A percentile compares a stretch with the other conserved stretches of the same genome.
These are phyloP conservation scores for Botryotinia calthae DNA, from an alignment of 2,329 filamentous ascomycete genomes.

Conservation along the genomic window DNA sequence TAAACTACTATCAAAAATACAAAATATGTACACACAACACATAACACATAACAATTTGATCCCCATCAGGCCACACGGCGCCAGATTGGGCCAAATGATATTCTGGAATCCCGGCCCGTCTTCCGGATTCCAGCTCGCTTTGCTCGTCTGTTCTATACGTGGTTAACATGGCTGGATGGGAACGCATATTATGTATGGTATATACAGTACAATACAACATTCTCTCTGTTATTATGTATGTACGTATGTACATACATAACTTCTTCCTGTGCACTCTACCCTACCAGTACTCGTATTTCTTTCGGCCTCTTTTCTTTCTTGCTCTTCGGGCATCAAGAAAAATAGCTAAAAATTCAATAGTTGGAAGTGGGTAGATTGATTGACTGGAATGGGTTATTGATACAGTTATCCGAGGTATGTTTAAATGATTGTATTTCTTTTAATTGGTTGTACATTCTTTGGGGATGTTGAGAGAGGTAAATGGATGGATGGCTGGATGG, in stretches of 20 bases:
- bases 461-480: background rate
- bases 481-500: background rate
- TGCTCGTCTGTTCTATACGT: slow-evolving; percentile 4
- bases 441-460: background rate
- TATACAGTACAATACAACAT: background rate
- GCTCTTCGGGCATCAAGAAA: background rate
- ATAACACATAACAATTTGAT: background rate
- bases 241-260: background rate
- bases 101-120: background rate
- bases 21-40: background rate
- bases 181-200: background rate
- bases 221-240: too few relatives aligned
- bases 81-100: background rate
- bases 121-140: background rate
- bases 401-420: background rate
- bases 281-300: background rate
- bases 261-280: background rate
- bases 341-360: background rate
- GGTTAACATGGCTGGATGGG: background rate
- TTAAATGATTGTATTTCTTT: background rate
- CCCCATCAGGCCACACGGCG: background rate
- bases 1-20: background rate
- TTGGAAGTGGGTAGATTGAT: background rate
- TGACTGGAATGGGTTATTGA: background rate
- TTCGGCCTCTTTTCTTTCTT: background rate